phyloP scores from a whole-genome alignment of 1,284 basidiomycete genomes.

The Cryptococcus sp. region DNA sequence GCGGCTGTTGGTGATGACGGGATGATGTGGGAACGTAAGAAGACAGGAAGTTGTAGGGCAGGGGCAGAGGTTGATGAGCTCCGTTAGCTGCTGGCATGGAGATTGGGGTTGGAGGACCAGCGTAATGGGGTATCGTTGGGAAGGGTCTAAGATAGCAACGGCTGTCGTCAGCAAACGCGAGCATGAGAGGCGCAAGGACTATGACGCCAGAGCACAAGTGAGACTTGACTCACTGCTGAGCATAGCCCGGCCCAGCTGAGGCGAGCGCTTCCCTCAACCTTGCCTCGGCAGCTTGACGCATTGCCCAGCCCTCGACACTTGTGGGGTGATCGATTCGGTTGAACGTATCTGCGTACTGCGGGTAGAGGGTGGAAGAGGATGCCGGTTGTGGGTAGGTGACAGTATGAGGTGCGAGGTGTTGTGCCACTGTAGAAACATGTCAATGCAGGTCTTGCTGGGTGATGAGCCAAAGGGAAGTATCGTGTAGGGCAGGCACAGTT shows the following conservation, averaged over 20 bases:
- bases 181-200: background rate
- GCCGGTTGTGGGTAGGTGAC: constrained; percentile 33
- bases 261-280: constrained; percentile 23
- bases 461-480: background rate
- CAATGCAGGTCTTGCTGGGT: background rate
- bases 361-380: constrained; percentile 32
- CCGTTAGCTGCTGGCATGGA: background rate
- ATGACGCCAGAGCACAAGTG: too few species aligned
- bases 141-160: background rate
- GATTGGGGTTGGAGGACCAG: constrained; percentile 2
- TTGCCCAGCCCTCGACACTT: constrained; percentile 31
- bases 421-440: constrained; percentile 37
- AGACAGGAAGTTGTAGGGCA: constrained; percentile 24
- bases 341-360: constrained; percentile 38
- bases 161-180: background rate
- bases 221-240: constrained; percentile 6
- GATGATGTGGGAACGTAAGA: constrained; percentile 17
- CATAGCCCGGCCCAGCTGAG: constrained; percentile 8
- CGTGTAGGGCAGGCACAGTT: background rate
- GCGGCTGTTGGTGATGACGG: constrained; percentile 4
- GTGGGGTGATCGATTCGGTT: constrained; percentile 32
- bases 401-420: constrained; percentile 50
- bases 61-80: constrained; percentile 9
- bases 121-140: background rate
- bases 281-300: constrained; percentile 27